phyloP scores from a whole-genome alignment of 2,329 filamentous ascomycete species.

The Fusarium decemcellulare region DNA sequence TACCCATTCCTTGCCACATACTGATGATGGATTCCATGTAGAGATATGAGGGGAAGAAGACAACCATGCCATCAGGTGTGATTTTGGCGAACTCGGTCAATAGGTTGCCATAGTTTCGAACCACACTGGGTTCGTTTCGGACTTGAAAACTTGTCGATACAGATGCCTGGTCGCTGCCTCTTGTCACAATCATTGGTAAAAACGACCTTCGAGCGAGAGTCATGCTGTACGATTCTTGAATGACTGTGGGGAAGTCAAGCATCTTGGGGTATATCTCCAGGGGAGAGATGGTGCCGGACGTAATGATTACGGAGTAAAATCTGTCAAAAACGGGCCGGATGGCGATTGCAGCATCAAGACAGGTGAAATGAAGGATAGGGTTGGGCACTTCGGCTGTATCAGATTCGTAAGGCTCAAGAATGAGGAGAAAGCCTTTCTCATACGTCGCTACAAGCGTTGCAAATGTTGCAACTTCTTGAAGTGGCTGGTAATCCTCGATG shows the following conservation, averaged over 20 bases:
- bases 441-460: slow-evolving; percentile 97
- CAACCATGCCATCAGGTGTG: slow-evolving; percentile 97
- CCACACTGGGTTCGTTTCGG: slow-evolving; percentile 95
- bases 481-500: slow-evolving; percentile 96
- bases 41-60: slow-evolving; percentile 98
- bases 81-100: slow-evolving; percentile 96
- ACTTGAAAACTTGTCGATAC: slow-evolving; percentile 96
- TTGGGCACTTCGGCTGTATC: slow-evolving; percentile 97
- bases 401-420: slow-evolving; percentile 97
- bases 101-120: slow-evolving; percentile 94
- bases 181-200: slow-evolving; percentile 96
- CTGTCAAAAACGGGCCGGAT: slow-evolving; percentile 98
- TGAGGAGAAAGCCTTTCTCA: slow-evolving; percentile 95
- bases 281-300: slow-evolving; percentile 95
- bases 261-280: slow-evolving; percentile 99
- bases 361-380: slow-evolving; percentile 96
- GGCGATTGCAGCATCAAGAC: slow-evolving; percentile 95
- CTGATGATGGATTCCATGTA: slow-evolving; percentile 99
- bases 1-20: slow-evolving; percentile 99
- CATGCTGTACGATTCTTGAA: slow-evolving; percentile 98
- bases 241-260: slow-evolving; percentile 91
- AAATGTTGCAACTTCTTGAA: slow-evolving; percentile 98
- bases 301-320: slow-evolving; percentile 98
- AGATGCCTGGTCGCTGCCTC: slow-evolving; percentile 92
- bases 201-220: slow-evolving; percentile 95